Evolutionary conservation across 306 rosid genomes (phyloP).

Genomic region (Lablab purpureus): DNA sequence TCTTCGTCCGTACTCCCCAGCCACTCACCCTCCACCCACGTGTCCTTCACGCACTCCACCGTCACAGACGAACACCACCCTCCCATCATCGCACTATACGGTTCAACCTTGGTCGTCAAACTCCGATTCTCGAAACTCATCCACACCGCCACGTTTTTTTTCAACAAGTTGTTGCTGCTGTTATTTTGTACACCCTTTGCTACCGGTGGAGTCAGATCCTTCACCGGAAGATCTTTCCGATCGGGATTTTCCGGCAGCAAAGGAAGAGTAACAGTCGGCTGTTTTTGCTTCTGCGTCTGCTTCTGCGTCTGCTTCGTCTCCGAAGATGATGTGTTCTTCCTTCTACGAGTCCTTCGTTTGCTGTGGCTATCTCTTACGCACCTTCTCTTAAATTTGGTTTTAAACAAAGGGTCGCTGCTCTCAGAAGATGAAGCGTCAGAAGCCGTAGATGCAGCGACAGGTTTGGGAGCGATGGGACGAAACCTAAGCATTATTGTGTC

Average conservation of each 20-base stretch:
- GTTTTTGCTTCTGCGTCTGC: not conserved
- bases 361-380: conserved; percentile 42
- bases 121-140: conserved; percentile 53
- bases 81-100: conserved; percentile 4
- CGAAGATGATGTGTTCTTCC: conserved; percentile 43
- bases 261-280: conserved; percentile 65
- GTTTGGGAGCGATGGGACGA: conserved; percentile 93
- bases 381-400: conserved; percentile 50
- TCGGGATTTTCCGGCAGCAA: conserved; percentile 79
- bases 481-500: conserved; percentile 79
- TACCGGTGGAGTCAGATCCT: conserved; percentile 25
- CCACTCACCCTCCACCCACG: conserved; percentile 62
- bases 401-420: conserved; percentile 33
- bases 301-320: conserved; percentile 1
- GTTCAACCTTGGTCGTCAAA: not conserved
- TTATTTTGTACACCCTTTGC: not conserved
- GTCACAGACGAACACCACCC: conserved; percentile 66
- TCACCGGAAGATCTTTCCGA: conserved; percentile 48
- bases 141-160: conserved; percentile 48
- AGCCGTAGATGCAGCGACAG: conserved; percentile 48
- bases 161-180: not conserved
- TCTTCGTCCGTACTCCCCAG: conserved; percentile 80
- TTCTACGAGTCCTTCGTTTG: conserved; percentile 50
- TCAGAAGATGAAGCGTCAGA: conserved; percentile 58
- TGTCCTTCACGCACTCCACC: conserved; percentile 73